Conservation (phyloP, 495 filamentous ascomycete genomes). For the Amniculicola lignicola region DNA sequence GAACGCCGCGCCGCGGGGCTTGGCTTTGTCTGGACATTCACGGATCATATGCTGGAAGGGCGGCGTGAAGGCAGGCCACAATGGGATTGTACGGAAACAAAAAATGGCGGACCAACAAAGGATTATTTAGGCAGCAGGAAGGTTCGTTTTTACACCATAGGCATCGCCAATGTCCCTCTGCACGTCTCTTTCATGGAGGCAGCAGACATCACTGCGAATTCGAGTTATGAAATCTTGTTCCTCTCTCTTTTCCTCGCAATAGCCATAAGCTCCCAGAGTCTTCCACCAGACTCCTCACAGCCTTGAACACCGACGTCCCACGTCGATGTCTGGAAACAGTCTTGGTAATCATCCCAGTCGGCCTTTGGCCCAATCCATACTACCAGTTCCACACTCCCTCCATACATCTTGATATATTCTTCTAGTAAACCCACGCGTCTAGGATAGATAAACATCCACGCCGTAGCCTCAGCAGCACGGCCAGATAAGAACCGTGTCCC, state of each 20-base stretch:
- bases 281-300: constrained; percentile 21
- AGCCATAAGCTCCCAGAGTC: constrained; percentile 23
- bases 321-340: background rate
- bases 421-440: constrained; percentile 47
- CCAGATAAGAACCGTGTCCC: constrained; percentile 46
- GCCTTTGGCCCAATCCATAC: constrained; percentile 52
- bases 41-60: too few species aligned
- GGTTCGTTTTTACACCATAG: too few species aligned
- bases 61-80: too few species aligned
- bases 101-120: too few species aligned
- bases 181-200: too few species aligned
- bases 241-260: constrained; percentile 10
- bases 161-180: too few species aligned
- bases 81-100: too few species aligned
- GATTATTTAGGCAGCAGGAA: too few species aligned
- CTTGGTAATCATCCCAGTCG: constrained; percentile 49
- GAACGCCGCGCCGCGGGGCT: too few species aligned
- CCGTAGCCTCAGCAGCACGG: constrained; percentile 40
- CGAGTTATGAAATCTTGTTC: too few species aligned
- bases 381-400: constrained; percentile 38
- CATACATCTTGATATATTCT: constrained; percentile 45
- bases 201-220: too few species aligned
- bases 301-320: constrained; percentile 9
- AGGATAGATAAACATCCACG: constrained; percentile 59
- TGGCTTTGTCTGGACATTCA: too few species aligned